Evolutionary conservation across 805 yeast genomes (phyloP).

Genomic region (Metschnikowia shivogae): DNA sequence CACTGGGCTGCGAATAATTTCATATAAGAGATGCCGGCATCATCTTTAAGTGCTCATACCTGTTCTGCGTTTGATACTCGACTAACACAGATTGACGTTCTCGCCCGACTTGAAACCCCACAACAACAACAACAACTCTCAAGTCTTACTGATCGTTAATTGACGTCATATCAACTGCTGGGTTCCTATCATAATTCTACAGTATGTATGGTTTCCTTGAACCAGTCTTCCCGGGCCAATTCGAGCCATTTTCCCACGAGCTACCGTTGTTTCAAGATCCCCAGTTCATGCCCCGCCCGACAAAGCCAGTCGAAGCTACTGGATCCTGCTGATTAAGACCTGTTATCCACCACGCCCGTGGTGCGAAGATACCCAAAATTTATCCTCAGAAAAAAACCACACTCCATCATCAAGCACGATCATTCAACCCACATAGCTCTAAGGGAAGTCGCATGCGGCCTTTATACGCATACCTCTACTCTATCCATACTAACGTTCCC

Average conservation of each 20-base stretch:
- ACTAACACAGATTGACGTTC: neutral
- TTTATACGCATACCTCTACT: neutral
- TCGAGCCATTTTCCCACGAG: no score
- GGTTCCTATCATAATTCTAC: slow-evolving; percentile 6
- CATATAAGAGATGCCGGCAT: slow-evolving; percentile 11
- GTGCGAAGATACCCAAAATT: slow-evolving; percentile 5
- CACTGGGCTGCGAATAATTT: slow-evolving; percentile 9
- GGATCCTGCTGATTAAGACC: no score
- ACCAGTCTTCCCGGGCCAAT: no score
- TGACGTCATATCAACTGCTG: slow-evolving; percentile 4
- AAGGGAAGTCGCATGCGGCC: slow-evolving; percentile 1
- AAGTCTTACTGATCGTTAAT: slow-evolving; percentile 1
- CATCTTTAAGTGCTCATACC: neutral
- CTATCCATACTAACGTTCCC: neutral
- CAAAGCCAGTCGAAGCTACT: no score
- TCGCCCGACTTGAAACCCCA: neutral
- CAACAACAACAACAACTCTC: slow-evolving; percentile 12
- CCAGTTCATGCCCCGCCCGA: no score
- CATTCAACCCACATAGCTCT: neutral
- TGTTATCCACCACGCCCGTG: neutral
- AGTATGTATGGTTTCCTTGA: slow-evolving; percentile 8
- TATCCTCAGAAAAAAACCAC: neutral
- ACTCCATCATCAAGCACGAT: neutral
- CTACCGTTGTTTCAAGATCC: no score
- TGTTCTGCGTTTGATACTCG: slow-evolving; percentile 4